Base-by-base conservation (phyloP, 805 yeast species). In the Debaryomyces prosopidis region DNA sequence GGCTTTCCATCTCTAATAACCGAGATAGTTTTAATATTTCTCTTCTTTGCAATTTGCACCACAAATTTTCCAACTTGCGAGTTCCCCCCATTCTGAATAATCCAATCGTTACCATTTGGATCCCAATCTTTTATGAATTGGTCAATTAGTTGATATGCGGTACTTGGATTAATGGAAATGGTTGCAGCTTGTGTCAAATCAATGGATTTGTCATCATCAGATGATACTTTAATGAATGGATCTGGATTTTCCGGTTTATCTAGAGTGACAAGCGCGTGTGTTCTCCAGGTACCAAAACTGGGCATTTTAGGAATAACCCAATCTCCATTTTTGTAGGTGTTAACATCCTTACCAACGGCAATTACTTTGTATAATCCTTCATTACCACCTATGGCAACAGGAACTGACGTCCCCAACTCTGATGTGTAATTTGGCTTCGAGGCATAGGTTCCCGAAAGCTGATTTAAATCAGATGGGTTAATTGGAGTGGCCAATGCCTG, bases 401-500 rank as follows among this genome's bases (percentile, higher is more conserved):
- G 87, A 5, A 48, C 51, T 4, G 33, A 19, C 6, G 59, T 63
- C 1, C 85, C 77, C 6, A 80, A 79, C 45, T 79, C 79, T 41
- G 65, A 80, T 44, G 57, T 66, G 11, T 72, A 66, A 41, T 79
- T 69, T 0, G 96, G 96, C 46, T 75, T 79, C 9, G 89, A 79
- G 1, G 96, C 96, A 54, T 91, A 91, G 0, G 84, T 88, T 16
- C 97, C 97, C 61, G 84, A 88, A 34, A 84, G 72, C 63, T 90
- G 97, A 59, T 86, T 86, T 60, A 89, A 72, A 61, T 91, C 98
- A 0, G 96, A 86, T 0, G 97, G 97, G 59, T 91, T 91, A 51
- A 91, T 76, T 1, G 97, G 96, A 50, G 87, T 80, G 0, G 95
- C 96, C 32, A 90, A 60, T 1, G 89, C 68, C 55, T 83, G 77